A percentile compares a stretch with the other conserved stretches of the same genome.
These are phyloP conservation scores for Xylaria scruposa DNA, from an alignment of 495 filamentous ascomycete genomes.

Conservation along the genomic window DNA sequence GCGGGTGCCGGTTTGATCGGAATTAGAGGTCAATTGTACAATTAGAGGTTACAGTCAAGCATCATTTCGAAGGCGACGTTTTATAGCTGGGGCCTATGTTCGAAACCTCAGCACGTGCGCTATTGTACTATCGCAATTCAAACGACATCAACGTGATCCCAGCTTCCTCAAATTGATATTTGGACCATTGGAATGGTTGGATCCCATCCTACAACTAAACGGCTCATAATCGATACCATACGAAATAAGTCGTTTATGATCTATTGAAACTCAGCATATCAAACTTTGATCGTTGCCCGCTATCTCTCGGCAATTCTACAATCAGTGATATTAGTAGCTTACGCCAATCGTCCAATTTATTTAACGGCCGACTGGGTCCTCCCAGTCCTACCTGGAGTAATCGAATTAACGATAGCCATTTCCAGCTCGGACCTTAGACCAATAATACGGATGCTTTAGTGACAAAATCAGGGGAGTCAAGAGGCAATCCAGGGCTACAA, in stretches of 20 bases:
- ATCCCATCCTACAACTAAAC: conserved; percentile 47
- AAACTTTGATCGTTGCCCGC: conserved; percentile 42
- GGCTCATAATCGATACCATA: conserved; percentile 34
- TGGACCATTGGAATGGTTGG: conserved; percentile 42
- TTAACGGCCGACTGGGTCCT: not conserved
- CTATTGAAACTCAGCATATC: conserved; percentile 39
- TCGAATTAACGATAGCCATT: conserved; percentile 31
- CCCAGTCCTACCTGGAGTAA: conserved; percentile 23
- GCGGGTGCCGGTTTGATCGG: conserved; percentile 28
- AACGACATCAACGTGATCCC: conserved; percentile 44
- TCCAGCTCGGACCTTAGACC: conserved; percentile 32
- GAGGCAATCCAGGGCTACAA: conserved; percentile 35
- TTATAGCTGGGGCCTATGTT: conserved; percentile 30
- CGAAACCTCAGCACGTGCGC: conserved; percentile 44
- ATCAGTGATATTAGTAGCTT: conserved; percentile 27
- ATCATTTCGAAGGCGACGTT: conserved; percentile 20
- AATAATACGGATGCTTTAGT: conserved; percentile 41
- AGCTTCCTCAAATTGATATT: conserved; percentile 42
- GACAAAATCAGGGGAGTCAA: conserved; percentile 40
- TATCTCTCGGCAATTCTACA: conserved; percentile 38
- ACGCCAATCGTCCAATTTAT: conserved; percentile 14
- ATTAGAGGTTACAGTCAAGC: conserved; percentile 35
- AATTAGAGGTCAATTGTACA: conserved; percentile 39
- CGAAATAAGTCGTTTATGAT: conserved; percentile 27
- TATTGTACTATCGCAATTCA: conserved; percentile 34